Evolutionary conservation across 345 rosid genomes (phyloP).

Genomic region (Pistacia integerrima): DNA sequence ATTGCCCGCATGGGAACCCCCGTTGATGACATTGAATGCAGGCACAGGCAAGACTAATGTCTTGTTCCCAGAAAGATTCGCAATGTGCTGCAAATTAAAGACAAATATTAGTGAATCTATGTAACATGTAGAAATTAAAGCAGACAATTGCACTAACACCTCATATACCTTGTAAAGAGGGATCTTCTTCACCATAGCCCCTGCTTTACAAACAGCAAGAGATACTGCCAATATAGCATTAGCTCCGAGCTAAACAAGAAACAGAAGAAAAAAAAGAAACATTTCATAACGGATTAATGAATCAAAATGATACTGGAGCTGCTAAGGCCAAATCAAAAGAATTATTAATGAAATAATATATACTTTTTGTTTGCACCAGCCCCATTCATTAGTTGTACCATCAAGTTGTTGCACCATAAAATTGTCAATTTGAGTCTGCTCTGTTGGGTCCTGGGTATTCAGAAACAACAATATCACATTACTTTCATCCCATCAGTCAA

Average conservation of each 20-base stretch:
- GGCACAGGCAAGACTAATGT: constrained; percentile 68
- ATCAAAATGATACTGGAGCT: not conserved
- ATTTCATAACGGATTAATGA: not conserved
- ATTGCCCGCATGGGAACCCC: constrained; percentile 75
- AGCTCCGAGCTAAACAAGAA: constrained; percentile 59
- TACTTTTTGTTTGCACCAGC: constrained; percentile 85
- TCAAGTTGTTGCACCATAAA: constrained; percentile 73
- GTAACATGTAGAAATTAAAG: not conserved
- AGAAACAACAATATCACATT: not conserved
- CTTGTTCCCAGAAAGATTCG: constrained; percentile 67
- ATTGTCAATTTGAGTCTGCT: constrained; percentile 55
- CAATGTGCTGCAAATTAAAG: constrained; percentile 57
- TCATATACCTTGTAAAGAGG: constrained; percentile 62
- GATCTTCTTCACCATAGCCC: constrained; percentile 64
- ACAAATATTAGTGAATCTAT: not conserved
- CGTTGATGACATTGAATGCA: constrained; percentile 72
- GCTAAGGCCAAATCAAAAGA: not conserved
- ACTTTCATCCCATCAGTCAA: not conserved
- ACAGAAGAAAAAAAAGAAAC: not conserved
- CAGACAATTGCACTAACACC: not conserved
- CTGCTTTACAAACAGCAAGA: constrained; percentile 75
- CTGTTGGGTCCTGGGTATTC: constrained; percentile 54
- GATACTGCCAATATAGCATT: constrained; percentile 77
- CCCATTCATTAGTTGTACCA: constrained; percentile 80
- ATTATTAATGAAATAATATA: not conserved